These are phyloP conservation scores for Conticribra guillardii DNA, from an alignment of 108 stramenopile species.

Conservation along the genomic window DNA sequence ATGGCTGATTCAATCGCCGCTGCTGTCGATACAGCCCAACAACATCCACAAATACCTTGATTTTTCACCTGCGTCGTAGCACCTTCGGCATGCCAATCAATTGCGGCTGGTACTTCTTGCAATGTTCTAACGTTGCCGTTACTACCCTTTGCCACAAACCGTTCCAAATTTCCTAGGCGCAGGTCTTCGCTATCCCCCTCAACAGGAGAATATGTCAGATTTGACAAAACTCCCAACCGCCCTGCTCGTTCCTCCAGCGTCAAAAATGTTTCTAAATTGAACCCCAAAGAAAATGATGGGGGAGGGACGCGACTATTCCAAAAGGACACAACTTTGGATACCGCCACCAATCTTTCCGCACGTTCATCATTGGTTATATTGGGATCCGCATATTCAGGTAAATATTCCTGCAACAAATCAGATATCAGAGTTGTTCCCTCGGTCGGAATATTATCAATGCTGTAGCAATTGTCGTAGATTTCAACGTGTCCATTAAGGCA, in stretches of 20 bases:
- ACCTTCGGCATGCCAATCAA: conserved; percentile 83
- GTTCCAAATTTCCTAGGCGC: conserved; percentile 15
- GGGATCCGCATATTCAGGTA: conserved; percentile 11
- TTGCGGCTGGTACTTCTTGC: conserved; percentile 30
- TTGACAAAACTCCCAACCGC: conserved; percentile 24
- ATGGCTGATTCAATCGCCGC: conserved; percentile 88
- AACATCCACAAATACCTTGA: conserved; percentile 89
- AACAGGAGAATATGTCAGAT: background rate
- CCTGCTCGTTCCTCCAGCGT: conserved; percentile 18
- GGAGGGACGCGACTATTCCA: conserved; percentile 25
- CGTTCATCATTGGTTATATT: conserved; percentile 26
- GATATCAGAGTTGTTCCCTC: conserved; percentile 4
- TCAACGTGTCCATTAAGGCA: conserved; percentile 26
- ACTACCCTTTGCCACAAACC: too few species aligned
- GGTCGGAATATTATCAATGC: conserved; percentile 7
- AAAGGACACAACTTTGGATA: conserved; percentile 19
- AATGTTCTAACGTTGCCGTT: too few species aligned
- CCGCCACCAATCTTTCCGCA: conserved; percentile 10
- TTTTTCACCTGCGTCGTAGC: conserved; percentile 83
- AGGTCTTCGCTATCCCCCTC: background rate
- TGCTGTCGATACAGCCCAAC: conserved; percentile 92
- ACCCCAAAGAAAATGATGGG: conserved; percentile 22
- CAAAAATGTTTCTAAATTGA: conserved; percentile 44
- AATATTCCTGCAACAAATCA: conserved; percentile 6
- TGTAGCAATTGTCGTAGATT: conserved; percentile 12